Base-by-base conservation (phyloP, 306 rosid species). In the Lithocarpus polystachyus region DNA sequence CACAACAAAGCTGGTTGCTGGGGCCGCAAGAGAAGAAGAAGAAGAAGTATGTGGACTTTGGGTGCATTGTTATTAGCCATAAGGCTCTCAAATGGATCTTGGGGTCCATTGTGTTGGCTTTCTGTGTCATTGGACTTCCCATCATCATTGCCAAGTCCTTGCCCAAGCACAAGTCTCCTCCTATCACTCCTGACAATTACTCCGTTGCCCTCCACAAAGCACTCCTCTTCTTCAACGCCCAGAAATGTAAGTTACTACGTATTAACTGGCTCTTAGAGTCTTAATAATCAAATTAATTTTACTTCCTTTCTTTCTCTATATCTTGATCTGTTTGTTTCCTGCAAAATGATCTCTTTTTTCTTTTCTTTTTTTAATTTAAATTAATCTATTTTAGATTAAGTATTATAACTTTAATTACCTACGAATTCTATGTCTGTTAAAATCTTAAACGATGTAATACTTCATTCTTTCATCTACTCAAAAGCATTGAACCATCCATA, bases 221-320 rank as follows among this genome's bases (percentile, higher is more conserved):
- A 2, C 86, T 90, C 1, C 84, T 85, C 65, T 90, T 90, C 87
- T 90, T 88, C 86, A 84, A 89, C 52, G 90, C 92, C 51, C 92
- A 90, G 67, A 90, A 89, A 86, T 90, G 91, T 90, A 82, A 59
- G 90, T 45, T 51, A 6, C 26, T 56, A 51, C 40, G 22, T 20
- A n/a, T 22, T 22, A 9, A 40, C 8, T 40, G 45, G 45, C 45
- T 40, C 45, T 37, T 37, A 7, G 6, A 33, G 7, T 5, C 37
- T 37, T 37, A 37, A 2, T 40, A 7, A 40, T 40, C 45, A 40
- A 40, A 2, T 40, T 40, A 2, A 7, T 40, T 37, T 37, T 2
- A 7, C 2, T 37, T 37, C 11, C 7, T 40, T 8, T 40, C 45
- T 40, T 8, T 8, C 45, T 40, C 11, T 40, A 40, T 40, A 40